These are phyloP conservation scores for Physcia stellaris DNA, from an alignment of 495 filamentous ascomycete species.

Conservation along the genomic window DNA sequence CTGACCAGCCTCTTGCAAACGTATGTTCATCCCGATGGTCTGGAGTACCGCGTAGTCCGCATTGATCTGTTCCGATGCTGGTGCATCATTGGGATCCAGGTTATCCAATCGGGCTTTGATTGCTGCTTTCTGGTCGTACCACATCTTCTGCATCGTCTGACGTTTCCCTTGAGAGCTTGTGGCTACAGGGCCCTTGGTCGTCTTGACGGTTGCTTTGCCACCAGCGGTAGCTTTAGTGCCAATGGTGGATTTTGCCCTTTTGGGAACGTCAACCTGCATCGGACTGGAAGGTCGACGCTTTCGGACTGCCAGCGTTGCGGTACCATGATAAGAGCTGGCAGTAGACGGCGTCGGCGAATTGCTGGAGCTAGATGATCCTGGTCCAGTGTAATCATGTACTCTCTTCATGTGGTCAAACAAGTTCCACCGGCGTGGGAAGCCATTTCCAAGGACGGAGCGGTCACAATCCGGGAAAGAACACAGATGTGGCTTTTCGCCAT, in stretches of 20 bases:
- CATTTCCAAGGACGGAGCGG: constrained; percentile 60
- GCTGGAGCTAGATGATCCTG: constrained; percentile 10
- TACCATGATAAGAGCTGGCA: constrained; percentile 7
- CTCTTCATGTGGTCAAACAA: constrained; percentile 88
- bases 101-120: constrained; percentile 7
- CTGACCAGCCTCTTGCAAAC: constrained; percentile 3
- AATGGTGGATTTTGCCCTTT: constrained; percentile 6
- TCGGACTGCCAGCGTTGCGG: constrained; percentile 6
- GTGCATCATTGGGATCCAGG: constrained; percentile 9
- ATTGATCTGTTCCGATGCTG: constrained; percentile 4
- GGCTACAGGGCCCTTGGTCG: background rate
- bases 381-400: constrained; percentile 62
- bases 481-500: constrained; percentile 78
- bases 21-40: constrained; percentile 6
- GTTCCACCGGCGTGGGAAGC: constrained; percentile 90
- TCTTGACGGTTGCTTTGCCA: background rate
- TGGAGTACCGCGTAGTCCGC: constrained; percentile 9
- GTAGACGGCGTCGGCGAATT: constrained; percentile 12
- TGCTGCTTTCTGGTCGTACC: constrained; percentile 7
- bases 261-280: constrained; percentile 3
- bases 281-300: constrained; percentile 13
- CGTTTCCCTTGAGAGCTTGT: constrained; percentile 3
- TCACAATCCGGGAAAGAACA: constrained; percentile 79
- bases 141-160: constrained; percentile 6
- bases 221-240: background rate